These are phyloP conservation scores for Haplosporangium sp. DNA, from an alignment of 371 early-diverging fungal genomes.

Conservation along the genomic window DNA sequence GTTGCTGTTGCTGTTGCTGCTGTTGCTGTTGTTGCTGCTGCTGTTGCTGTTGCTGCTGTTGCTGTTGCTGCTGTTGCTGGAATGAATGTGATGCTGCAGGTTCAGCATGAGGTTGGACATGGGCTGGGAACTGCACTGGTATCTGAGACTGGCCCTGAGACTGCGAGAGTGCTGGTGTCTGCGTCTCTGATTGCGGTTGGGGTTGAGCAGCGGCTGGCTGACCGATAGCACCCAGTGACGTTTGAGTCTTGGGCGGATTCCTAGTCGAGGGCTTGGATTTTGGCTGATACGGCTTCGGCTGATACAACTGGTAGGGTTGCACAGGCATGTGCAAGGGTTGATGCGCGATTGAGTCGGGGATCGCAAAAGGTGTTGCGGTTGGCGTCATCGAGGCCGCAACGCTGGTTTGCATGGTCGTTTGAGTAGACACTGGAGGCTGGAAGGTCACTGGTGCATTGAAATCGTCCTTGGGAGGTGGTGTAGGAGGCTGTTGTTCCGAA, in stretches of 20 bases:
- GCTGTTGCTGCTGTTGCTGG: constrained; percentile 17
- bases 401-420: neutral
- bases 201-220: neutral
- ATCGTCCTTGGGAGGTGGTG: constrained; percentile 44
- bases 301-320: constrained; percentile 44
- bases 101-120: constrained; percentile 4
- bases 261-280: constrained; percentile 37
- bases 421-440: constrained; percentile 15
- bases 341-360: constrained; percentile 33
- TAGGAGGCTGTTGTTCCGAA: constrained; percentile 26
- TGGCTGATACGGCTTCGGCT: constrained; percentile 52
- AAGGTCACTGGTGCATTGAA: constrained; percentile 11
- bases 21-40: constrained; percentile 22
- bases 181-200: neutral
- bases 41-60: constrained; percentile 6
- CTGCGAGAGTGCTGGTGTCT: neutral
- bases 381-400: neutral
- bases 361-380: neutral
- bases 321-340: constrained; percentile 37
- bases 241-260: constrained; percentile 9
- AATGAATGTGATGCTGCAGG: constrained; percentile 1
- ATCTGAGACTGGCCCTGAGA: no score
- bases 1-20: constrained; percentile 37
- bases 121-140: constrained; percentile 6
- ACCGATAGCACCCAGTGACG: no score